Conservation (phyloP, 2,329 filamentous ascomycete genomes). For the Talaromyces marneffei region DNA sequence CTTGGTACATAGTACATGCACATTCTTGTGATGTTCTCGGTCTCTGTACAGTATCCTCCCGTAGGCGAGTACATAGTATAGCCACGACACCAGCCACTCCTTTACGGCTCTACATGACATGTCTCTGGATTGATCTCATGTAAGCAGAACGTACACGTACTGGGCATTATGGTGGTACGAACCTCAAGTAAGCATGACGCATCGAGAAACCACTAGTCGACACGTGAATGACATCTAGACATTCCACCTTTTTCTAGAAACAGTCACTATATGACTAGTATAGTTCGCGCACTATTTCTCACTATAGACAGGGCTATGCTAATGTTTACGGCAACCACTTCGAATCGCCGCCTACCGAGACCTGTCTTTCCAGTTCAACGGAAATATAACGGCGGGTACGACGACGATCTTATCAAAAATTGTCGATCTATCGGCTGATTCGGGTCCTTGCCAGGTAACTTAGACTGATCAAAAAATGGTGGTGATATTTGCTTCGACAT, state of each 20-base stretch:
- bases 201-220: not conserved
- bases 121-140: not conserved
- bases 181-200: not conserved
- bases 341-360: not conserved
- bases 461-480: not conserved
- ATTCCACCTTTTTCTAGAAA: not conserved
- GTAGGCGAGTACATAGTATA: not conserved
- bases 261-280: no score
- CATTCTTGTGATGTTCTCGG: not conserved
- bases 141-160: not conserved
- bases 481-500: not conserved
- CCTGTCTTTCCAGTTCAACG: not conserved
- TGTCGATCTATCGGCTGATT: not conserved
- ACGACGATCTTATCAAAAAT: not conserved
- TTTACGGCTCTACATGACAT: not conserved
- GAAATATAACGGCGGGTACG: not conserved
- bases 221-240: not conserved
- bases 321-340: not conserved
- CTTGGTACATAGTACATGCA: no score
- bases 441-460: not conserved
- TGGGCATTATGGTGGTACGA: not conserved
- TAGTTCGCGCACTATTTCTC: not conserved
- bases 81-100: not conserved
- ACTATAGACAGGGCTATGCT: not conserved
- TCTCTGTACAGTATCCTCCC: no score